Base-by-base conservation (phyloP, 345 rosid genomes). In the Acer campestre region DNA sequence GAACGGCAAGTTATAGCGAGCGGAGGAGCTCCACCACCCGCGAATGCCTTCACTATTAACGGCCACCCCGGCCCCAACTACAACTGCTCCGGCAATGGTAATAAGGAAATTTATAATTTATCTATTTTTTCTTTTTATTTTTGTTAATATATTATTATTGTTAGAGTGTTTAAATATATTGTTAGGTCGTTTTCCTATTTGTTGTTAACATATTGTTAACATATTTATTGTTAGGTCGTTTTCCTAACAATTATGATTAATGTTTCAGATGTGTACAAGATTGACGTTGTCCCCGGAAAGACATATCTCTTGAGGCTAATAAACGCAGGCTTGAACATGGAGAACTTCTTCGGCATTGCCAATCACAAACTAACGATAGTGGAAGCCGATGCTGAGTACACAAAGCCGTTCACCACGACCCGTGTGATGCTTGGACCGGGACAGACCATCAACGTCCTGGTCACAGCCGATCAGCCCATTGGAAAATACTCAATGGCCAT, bases 61-160 rank as follows among this genome's bases (percentile, higher is more conserved):
- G 96, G 96, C 70, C 98, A 89, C 44, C 97, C 96, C 22, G 98
- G 98, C 46, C 96, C 98, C 75, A 89, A 92, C 85, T 94, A 91
- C 79, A 87, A 89, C 38, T 92, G 96, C 82, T 92, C 98, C 73
- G 76, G 64, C 61, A 81, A 87, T 35, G 98, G 98, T 91, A 89
- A 70, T 18, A 12, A 56, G 16, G 38, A 6, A 40, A 29, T n/a
- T 46, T 14, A 51, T 22, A 13, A 6, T 65, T 46, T 46, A 38
- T 29, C 38, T 58, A 38, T 20, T 3, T 4, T 20, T 3, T 64
- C 11, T 9, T n/a, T 18, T 40, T 7, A 8, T 48, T 61, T 55
- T 55, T 48, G 25, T 23, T 42, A 1, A 48, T 78, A 9, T 10
- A 31, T 18, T 61, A 10, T 20, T 35, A 35, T 35, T 0, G 0